Percentiles rank a stretch among this genome's conserved stretches.
Conservation (phyloP, 2,329 filamentous ascomycete species). For the Seiridium unicorne region DNA sequence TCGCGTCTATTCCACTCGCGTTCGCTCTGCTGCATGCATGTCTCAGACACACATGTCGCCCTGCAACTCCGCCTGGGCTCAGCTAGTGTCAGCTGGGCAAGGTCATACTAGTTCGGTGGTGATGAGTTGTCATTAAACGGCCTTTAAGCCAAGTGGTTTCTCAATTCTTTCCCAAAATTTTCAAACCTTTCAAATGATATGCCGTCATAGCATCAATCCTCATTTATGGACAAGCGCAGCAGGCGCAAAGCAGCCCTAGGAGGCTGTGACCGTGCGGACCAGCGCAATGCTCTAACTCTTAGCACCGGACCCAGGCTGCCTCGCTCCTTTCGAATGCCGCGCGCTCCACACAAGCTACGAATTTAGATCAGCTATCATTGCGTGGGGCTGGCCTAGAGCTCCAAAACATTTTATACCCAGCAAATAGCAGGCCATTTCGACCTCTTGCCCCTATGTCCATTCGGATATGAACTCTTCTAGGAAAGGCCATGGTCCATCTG, state of each 20-base stretch:
- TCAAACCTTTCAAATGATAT: background rate
- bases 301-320: background rate
- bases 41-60: slow-evolving; percentile 12
- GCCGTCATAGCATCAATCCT: background rate
- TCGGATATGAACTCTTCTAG: background rate
- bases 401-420: background rate
- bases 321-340: background rate
- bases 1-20: slow-evolving; percentile 4
- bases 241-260: background rate
- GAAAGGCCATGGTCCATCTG: background rate
- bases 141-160: background rate
- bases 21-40: slow-evolving; percentile 11
- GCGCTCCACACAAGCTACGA: background rate
- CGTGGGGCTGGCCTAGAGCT: background rate
- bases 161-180: background rate
- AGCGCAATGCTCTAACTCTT: background rate
- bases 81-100: slow-evolving; percentile 10
- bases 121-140: slow-evolving; percentile 3
- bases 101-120: background rate
- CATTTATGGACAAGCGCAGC: background rate
- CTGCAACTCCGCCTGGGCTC: slow-evolving; percentile 7
- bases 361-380: background rate
- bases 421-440: background rate
- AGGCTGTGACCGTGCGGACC: background rate
- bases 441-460: background rate